Evolutionary conservation across 352 stramenopile species (phyloP).

Genomic region (Globisporangium rhizosaccharum): DNA sequence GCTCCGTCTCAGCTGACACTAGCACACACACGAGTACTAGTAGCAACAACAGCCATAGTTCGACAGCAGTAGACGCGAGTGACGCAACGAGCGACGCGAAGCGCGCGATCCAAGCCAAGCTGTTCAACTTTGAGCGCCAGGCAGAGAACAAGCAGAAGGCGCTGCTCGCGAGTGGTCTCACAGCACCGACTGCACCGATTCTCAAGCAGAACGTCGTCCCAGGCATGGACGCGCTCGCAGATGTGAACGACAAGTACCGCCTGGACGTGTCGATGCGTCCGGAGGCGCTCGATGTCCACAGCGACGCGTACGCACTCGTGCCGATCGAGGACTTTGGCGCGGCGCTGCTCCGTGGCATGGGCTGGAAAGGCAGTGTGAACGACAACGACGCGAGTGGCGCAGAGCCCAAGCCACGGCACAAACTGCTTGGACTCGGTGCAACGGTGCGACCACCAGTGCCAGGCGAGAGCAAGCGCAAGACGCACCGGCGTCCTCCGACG

Average conservation of each 20-base stretch:
- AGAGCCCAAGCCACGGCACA: conserved; percentile 76
- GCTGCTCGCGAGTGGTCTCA: conserved; percentile 8
- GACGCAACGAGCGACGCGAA: conserved; percentile 3
- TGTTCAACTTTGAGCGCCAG: conserved; percentile 34
- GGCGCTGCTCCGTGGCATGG: conserved; percentile 96
- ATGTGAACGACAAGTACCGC: conserved; percentile 81
- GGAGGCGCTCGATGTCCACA: conserved; percentile 78
- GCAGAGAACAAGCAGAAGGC: conserved; percentile 15
- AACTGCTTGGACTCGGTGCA: conserved; percentile 90
- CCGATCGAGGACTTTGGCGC: conserved; percentile 94
- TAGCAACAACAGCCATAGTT: conserved; percentile 9
- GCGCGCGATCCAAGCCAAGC: conserved; percentile 22
- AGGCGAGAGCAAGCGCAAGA: conserved; percentile 38
- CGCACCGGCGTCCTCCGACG: not conserved
- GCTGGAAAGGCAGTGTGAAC: conserved; percentile 87
- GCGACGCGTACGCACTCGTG: conserved; percentile 81
- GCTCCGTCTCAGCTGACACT: not conserved
- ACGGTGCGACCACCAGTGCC: conserved; percentile 60
- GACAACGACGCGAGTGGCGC: conserved; percentile 35
- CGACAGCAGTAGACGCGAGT: not conserved
- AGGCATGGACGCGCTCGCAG: conserved; percentile 51
- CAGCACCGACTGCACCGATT: conserved; percentile 33
- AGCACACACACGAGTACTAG: conserved; percentile 1
- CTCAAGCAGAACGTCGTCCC: conserved; percentile 70
- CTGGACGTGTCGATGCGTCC: conserved; percentile 77